Conservation (phyloP, 306 rosid species). For the Prunus armeniaca region DNA sequence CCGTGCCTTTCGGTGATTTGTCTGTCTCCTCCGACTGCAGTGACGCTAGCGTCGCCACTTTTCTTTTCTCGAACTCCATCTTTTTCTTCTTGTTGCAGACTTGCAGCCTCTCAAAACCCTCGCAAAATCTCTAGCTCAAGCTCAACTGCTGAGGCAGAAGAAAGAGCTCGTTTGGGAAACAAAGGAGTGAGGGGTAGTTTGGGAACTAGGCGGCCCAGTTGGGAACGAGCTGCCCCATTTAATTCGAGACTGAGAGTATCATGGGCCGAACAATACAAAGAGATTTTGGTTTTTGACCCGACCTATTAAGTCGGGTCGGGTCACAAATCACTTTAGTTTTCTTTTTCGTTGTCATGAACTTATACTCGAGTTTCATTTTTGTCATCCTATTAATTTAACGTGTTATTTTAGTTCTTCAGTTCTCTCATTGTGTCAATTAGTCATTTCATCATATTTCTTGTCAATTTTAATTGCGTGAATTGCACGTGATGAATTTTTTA, state of each 20-base stretch:
- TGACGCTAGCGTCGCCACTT: constrained; percentile 62
- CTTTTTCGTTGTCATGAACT: no score
- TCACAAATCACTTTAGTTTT: no score
- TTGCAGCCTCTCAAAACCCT: constrained; percentile 18
- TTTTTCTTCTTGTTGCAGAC: not conserved
- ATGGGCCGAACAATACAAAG: not conserved
- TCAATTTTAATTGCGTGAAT: no score
- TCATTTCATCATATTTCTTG: no score
- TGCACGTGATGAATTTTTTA: no score
- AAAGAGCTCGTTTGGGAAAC: not conserved
- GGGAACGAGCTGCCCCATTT: not conserved
- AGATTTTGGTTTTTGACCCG: no score
- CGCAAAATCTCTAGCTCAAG: constrained; percentile 22
- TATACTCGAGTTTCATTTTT: no score
- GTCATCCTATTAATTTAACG: no score
- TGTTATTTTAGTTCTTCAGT: no score
- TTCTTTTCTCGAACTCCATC: constrained; percentile 83
- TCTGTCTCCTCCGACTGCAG: constrained; percentile 53
- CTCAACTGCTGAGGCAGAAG: not conserved
- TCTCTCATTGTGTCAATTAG: no score
- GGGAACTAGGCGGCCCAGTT: not conserved
- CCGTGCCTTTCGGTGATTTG: constrained; percentile 82
- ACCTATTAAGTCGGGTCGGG: no score
- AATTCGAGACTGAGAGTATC: not conserved
- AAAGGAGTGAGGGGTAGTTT: not conserved